Conservation (phyloP, 306 rosid species). For the Luffa acutangula region DNA sequence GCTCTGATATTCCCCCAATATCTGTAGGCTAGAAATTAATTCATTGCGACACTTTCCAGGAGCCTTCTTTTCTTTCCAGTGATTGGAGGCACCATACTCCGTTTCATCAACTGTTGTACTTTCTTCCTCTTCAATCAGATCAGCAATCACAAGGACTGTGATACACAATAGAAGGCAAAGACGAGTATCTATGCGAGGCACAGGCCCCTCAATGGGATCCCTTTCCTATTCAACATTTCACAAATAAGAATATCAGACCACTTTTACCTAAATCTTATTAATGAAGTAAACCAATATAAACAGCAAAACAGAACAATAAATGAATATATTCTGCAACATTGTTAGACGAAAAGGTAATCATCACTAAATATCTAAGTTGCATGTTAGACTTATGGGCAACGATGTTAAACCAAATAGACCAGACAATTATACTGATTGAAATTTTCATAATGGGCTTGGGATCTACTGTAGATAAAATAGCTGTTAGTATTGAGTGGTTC, state of each 20-base stretch:
- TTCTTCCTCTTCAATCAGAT: slow-evolving; percentile 85
- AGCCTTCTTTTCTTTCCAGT: slow-evolving; percentile 48
- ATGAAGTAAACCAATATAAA: neutral
- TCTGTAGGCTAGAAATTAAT: slow-evolving; percentile 67
- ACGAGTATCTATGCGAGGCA: slow-evolving; percentile 91
- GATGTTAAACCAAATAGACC: neutral
- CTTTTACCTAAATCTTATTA: neutral
- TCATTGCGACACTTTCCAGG: slow-evolving; percentile 49
- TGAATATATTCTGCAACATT: neutral
- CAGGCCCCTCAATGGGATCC: slow-evolving; percentile 96
- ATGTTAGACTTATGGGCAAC: neutral
- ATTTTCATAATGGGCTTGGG: neutral
- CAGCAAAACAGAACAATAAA: neutral
- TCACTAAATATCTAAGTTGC: neutral
- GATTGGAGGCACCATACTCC: slow-evolving; percentile 29
- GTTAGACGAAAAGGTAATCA: neutral
- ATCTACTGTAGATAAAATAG: neutral
- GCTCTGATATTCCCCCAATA: slow-evolving; percentile 76
- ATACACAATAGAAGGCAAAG: slow-evolving; percentile 79
- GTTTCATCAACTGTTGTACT: slow-evolving; percentile 31
- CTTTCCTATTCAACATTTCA: slow-evolving; percentile 50
- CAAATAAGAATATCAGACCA: neutral
- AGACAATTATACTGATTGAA: neutral
- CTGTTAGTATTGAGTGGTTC: neutral
- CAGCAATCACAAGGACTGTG: slow-evolving; percentile 67